phyloP scores from a whole-genome alignment of 73 alveolate genomes.

The Paramecium tetraurelia region DNA sequence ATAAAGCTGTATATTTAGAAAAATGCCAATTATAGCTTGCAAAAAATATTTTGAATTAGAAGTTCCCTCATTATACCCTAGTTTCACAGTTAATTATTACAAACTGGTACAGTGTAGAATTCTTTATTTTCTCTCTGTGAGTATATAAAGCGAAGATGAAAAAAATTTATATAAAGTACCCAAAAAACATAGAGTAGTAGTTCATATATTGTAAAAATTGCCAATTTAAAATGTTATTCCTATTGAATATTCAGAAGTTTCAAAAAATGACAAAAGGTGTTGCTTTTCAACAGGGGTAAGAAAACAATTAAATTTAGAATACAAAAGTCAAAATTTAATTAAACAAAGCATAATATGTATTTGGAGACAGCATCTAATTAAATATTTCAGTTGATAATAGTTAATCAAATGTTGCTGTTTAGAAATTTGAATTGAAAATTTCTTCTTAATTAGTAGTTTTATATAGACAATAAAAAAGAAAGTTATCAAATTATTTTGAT shows the following conservation, averaged over 20 bases:
- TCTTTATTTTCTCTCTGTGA: neutral
- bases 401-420: neutral
- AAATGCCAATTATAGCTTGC: neutral
- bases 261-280: neutral
- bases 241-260: neutral
- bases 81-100: conserved; percentile 14
- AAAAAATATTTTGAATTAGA: conserved; percentile 22
- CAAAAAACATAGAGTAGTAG: neutral
- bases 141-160: neutral
- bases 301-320: neutral
- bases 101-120: neutral
- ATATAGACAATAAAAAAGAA: conserved; percentile 1
- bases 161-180: neutral
- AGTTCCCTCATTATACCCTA: neutral
- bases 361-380: neutral
- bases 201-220: neutral
- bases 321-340: neutral
- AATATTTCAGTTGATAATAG: neutral
- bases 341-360: neutral
- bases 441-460: neutral
- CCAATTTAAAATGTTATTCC: neutral
- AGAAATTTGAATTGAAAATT: neutral
- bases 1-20: neutral
- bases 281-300: conserved; percentile 5
- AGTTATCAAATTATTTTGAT: neutral